phyloP scores from a whole-genome alignment of 208 protist genomes.

The Crithidia expoeki region DNA sequence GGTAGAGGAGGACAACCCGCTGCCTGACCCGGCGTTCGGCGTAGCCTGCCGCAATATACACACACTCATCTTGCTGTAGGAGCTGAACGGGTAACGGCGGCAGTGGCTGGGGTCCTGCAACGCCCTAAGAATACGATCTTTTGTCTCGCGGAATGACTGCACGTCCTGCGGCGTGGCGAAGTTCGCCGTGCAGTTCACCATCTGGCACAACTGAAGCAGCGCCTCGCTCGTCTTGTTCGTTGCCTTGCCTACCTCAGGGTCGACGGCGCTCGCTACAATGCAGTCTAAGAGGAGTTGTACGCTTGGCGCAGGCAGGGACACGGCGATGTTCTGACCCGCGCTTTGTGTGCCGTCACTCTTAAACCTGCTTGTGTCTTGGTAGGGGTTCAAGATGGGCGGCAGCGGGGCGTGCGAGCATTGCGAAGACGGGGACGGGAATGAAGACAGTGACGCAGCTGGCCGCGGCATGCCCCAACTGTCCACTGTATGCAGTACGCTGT shows the following conservation, averaged over 20 bases:
- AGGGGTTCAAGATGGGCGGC: neutral
- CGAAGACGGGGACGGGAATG: neutral
- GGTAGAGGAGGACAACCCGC: neutral
- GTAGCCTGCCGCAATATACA: constrained; percentile 45
- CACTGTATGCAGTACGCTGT: neutral
- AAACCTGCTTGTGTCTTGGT: neutral
- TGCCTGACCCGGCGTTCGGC: neutral
- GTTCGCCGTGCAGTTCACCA: constrained; percentile 17
- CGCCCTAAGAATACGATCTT: constrained; percentile 28
- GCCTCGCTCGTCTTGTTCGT: constrained; percentile 80
- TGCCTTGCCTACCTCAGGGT: constrained; percentile 58
- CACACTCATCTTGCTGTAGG: constrained; percentile 68
- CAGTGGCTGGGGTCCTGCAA: constrained; percentile 54
- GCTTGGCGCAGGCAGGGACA: constrained; percentile 26
- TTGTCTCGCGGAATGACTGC: constrained; percentile 29
- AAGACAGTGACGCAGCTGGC: neutral
- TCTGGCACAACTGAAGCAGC: constrained; percentile 45
- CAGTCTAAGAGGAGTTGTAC: constrained; percentile 67
- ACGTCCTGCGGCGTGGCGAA: constrained; percentile 10
- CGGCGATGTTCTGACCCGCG: constrained; percentile 11
- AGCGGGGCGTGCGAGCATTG: neutral
- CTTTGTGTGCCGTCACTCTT: neutral
- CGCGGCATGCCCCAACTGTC: neutral
- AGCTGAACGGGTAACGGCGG: constrained; percentile 75
- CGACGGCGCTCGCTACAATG: constrained; percentile 59